These are phyloP conservation scores for Candida labiduridarum DNA, from an alignment of 1,139 yeast genomes.

Conservation along the genomic window DNA sequence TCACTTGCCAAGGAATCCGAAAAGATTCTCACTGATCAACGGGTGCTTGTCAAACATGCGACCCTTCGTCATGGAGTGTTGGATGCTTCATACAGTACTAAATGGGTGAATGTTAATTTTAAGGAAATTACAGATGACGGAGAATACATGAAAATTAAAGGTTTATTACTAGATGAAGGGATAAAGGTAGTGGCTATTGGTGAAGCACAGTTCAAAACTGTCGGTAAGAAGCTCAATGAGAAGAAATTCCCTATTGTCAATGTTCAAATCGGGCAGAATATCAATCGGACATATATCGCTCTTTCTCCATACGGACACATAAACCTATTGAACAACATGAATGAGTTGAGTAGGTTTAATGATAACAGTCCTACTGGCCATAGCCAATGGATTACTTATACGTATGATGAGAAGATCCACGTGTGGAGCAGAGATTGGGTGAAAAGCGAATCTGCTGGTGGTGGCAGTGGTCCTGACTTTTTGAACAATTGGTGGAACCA, in stretches of 20 bases:
- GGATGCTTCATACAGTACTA: not conserved
- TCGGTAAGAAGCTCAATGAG: not conserved
- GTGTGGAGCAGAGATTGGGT: conserved; percentile 3
- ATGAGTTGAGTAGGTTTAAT: not conserved
- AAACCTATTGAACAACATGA: not conserved
- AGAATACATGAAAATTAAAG: not conserved
- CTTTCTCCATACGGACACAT: not conserved
- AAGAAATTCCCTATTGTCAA: not conserved
- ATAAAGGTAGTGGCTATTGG: not conserved
- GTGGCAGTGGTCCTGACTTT: not conserved
- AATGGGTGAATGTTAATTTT: not conserved
- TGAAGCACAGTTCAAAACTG: not conserved
- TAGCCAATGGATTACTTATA: conserved; percentile 1
- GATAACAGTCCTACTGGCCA: not conserved
- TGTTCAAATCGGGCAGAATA: not conserved
- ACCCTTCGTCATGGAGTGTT: not conserved
- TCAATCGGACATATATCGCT: not conserved
- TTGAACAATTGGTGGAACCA: not conserved
- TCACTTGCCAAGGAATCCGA: not conserved
- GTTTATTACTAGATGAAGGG: conserved; percentile 1
- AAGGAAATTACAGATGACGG: not conserved
- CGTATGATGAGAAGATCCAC: not conserved
- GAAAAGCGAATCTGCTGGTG: not conserved
- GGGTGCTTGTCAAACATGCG: not conserved
- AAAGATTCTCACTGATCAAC: not conserved